Conservation (phyloP, 805 yeast species). For the Sporopachydermia lactativora region DNA sequence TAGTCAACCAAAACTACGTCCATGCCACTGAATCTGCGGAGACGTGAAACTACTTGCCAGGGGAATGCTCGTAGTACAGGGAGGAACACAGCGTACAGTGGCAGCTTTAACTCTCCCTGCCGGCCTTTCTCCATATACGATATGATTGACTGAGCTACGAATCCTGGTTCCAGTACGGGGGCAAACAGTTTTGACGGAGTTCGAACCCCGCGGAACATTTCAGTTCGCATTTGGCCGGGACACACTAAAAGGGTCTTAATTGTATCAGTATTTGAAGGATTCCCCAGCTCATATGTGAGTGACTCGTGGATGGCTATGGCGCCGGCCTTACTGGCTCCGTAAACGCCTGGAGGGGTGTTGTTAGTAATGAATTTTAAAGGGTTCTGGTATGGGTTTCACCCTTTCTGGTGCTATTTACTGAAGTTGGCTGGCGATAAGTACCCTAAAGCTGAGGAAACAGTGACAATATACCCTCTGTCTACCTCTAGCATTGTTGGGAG, state of each 20-base stretch:
- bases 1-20: conserved; percentile 29
- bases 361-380: neutral
- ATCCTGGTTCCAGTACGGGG: conserved; percentile 52
- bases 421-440: conserved; percentile 63
- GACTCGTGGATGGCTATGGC: conserved; percentile 61
- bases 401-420: conserved; percentile 9
- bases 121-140: conserved; percentile 9
- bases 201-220: conserved; percentile 48
- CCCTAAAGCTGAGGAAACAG: conserved; percentile 65
- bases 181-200: conserved; percentile 61
- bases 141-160: conserved; percentile 43
- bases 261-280: conserved; percentile 29
- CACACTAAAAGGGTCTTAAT: conserved; percentile 56
- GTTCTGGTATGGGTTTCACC: neutral
- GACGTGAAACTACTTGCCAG: conserved; percentile 46
- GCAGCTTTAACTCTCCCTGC: conserved; percentile 56
- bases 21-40: conserved; percentile 50
- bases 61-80: conserved; percentile 64
- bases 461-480: conserved; percentile 54
- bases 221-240: conserved; percentile 67
- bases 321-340: conserved; percentile 77
- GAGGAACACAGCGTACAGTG: conserved; percentile 61
- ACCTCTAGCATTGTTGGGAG: conserved; percentile 47
- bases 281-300: conserved; percentile 46
- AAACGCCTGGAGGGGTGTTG: conserved; percentile 30